Base-by-base conservation (phyloP, 202 grass and related monocot species). In the Panicum virgatum region DNA sequence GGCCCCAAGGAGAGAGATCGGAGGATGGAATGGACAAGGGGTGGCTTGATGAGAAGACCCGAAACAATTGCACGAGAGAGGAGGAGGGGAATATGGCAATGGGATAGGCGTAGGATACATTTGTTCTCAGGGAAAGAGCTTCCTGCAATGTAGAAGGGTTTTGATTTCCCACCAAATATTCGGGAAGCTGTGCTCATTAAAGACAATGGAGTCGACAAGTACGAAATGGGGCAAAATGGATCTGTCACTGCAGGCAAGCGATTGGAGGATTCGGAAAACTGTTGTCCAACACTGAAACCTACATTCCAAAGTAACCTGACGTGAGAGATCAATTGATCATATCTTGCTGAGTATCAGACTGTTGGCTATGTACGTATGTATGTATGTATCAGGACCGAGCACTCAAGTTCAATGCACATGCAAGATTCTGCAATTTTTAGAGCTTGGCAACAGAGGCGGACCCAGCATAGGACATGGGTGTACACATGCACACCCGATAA, bases 21-120 rank as follows among this genome's bases (percentile, higher is more conserved):
- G 27, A 96, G 84, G 72, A 83, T 58, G 23, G 89, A 88, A 44
- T 95, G 94, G 56, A 94, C 83, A 63, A 91, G 76, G 38, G 81
- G 82, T 44, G 87, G 70, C 75, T 88, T 83, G 32, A 80, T 80
- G 30, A 93, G 56, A 72, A 98, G 77, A 52, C 89, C 84, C 0
- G 89, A 86, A 82, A 90, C 77, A 1, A 90, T 76, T 13, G 82
- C 84, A 62, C 73, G 61, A 27, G 92, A 84, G 45, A 98, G 91
- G 50, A 91, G 81, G 66, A 88, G 74, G 20, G 80, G 81, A 62
- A 98, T 85, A 69, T 95, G 88, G 40, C 61, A 46, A n/a, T 39
- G 38, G 42, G 82, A 78, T 18, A 88, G 88, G 69, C 44, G 64
- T 66, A 84, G 57, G 43, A 83, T 2, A 53, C 16, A 64, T 67